A percentile compares a stretch with the other conserved stretches of the same genome.
phyloP scores from a whole-genome alignment of 345 rosid species.

The Aquilaria malaccensis region DNA sequence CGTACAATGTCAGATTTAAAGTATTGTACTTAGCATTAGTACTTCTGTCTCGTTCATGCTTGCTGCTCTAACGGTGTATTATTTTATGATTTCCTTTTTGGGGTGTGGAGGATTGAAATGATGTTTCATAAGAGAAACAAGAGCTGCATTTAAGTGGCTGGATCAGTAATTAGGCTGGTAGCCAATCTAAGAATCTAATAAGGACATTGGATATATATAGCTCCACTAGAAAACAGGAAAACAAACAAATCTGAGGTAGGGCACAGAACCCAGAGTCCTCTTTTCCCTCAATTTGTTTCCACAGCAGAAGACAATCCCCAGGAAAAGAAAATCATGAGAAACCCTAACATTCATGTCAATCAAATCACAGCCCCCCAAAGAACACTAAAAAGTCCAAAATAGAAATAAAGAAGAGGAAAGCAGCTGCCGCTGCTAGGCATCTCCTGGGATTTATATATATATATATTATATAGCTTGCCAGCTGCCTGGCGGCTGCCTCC shows the following conservation, averaged over 20 bases:
- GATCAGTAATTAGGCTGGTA: constrained; percentile 24
- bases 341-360: constrained; percentile 38
- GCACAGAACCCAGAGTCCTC: constrained; percentile 10
- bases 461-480: no score
- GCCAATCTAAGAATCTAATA: neutral
- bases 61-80: no score
- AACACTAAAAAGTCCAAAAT: neutral
- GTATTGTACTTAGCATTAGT: no score
- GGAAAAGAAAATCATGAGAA: constrained; percentile 32
- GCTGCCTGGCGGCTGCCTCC: constrained; percentile 21
- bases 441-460: no score
- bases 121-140: constrained; percentile 15
- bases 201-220: neutral
- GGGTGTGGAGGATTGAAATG: constrained; percentile 5
- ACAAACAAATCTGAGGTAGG: constrained; percentile 1
- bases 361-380: constrained; percentile 29
- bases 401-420: constrained; percentile 5
- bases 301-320: constrained; percentile 27
- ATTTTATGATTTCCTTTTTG: no score
- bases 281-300: constrained; percentile 9
- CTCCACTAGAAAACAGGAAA: neutral
- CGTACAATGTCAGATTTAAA: no score
- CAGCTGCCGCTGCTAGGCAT: no score
- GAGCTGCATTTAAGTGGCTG: constrained; percentile 40
- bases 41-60: no score